Evolutionary conservation across 495 filamentous ascomycete genomes (phyloP), one percentile per base, ranked within the genome.

Genomic region (Daldinia bambusicola): DNA sequence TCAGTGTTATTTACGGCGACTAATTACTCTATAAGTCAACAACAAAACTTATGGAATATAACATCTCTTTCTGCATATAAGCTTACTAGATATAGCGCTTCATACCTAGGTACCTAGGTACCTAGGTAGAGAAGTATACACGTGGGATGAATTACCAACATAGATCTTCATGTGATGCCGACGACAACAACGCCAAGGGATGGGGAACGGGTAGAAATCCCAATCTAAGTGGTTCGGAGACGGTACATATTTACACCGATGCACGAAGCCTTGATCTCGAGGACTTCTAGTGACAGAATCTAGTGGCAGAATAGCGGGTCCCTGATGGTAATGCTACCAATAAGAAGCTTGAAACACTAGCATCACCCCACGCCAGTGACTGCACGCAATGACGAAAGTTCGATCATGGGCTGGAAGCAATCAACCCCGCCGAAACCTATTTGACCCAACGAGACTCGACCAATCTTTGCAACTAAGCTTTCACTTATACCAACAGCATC

Each of bases 361-460:
- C 55, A 64, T 53, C 63, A 72, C 70, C 70, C 70, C 70, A 64
- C 70, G 60, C 64, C 31, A 52, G 34, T 41, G 56, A 43, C 45
- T 45, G 41, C 56, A 53, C 64, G 40, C 50, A 72, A 72, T 72
- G 69, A 72, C 64, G 69, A 62, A 67, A 48, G 52, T 63, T n/a
- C 26, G 26, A 20, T 62, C 26, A 48, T 36, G 53, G 48, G 20
- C 20, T 48, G 43, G 26, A 59, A 37, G 36, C 45, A 66, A 41
- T 40, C 59, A 55, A 72, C 69, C 69, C 69, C 69, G 64, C 69
- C 69, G 64, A 67, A 69, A 63, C 52, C 57, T 61, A 67, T 56
- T 66, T 41, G 40, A 43, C 50, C 40, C 68, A 69, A 69, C 56
- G 41, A 32, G 10, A 55, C 1, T 31, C 48, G 43, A 37, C 34